Base-by-base conservation (phyloP, 2,329 filamentous ascomycete genomes). In the Eutypella sp. region DNA sequence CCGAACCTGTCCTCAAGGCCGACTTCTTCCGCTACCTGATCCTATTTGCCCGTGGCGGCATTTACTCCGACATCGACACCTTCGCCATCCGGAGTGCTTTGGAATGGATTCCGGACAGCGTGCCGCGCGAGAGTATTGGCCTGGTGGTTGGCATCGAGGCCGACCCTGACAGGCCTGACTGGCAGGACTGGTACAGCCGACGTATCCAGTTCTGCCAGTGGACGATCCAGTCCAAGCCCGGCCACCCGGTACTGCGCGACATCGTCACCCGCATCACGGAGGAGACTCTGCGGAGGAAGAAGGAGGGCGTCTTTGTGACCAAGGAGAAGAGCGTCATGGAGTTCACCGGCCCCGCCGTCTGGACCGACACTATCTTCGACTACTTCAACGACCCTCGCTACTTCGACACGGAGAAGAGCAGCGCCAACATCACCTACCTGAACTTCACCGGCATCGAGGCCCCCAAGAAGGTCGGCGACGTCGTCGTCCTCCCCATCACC, bases 171-270 rank as follows among this genome's bases (percentile, higher is more conserved):
- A 82, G 93, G 40, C 79, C 81, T 3, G 93, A 99, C 65, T 99
- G 93, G 93, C 78, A 82, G 29, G 75, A 96, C 1, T 97, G 92
- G 93, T 99, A 97, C 73, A 93, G 89, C 52, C 86, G 93, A 48
- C 82, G 92, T 52, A 91, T 99, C 50, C 93, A 97, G 65, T 97
- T 99, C 68, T 99, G 93, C 70, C 93, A 99, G 67, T 99, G 93
- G 93, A 99, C 93, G 1, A 96, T 99, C 52, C 92, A 97, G 67
- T 75, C 87, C 47, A 99, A 99, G 68, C 87, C 92, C 0, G 93
- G 93, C 10, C 93, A 99, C 64, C 93, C 93, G 0, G 82, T 96
- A 11, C 77, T 99, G 47, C 82, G 91, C 51, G 89, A 96, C 50
- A 81, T 96, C 49, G 89, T 99, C 25, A 76, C 86, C 13, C 85